These are phyloP conservation scores for Piromyces finnis DNA, from an alignment of 192 early-diverging fungal species.

Conservation along the genomic window DNA sequence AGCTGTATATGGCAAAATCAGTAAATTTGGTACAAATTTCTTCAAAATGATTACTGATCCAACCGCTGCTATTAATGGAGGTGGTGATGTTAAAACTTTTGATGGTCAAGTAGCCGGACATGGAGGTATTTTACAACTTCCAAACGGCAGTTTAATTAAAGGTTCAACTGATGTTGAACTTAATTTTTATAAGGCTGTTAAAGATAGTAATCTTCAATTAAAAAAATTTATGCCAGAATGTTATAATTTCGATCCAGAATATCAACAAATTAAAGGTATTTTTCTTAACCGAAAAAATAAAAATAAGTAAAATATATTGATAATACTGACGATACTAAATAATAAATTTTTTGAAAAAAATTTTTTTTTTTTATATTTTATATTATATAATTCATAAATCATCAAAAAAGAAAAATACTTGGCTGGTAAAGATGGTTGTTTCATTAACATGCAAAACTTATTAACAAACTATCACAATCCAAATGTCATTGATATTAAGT, in stretches of 20 bases:
- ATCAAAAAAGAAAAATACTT: neutral
- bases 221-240: neutral
- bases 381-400: too few relatives aligned
- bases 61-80: neutral
- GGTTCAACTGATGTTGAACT: constrained; percentile 40
- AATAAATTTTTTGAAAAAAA: too few relatives aligned
- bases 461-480: constrained; percentile 43
- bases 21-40: neutral
- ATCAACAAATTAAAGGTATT: neutral
- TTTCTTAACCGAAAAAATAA: too few relatives aligned
- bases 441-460: constrained; percentile 63
- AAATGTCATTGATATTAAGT: constrained; percentile 73
- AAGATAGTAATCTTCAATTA: neutral
- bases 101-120: constrained; percentile 71
- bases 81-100: constrained; percentile 9
- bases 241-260: neutral
- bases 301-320: too few relatives aligned
- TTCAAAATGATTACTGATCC: neutral
- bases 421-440: neutral
- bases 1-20: neutral
- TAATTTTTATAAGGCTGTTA: constrained; percentile 49
- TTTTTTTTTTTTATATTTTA: too few relatives aligned
- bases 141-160: constrained; percentile 52
- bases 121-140: constrained; percentile 35
- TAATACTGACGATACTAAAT: too few relatives aligned